Evolutionary conservation across 768 basidiomycete genomes (phyloP), one percentile per base, ranked within the genome.

Genomic region (Mycena belliarum): DNA sequence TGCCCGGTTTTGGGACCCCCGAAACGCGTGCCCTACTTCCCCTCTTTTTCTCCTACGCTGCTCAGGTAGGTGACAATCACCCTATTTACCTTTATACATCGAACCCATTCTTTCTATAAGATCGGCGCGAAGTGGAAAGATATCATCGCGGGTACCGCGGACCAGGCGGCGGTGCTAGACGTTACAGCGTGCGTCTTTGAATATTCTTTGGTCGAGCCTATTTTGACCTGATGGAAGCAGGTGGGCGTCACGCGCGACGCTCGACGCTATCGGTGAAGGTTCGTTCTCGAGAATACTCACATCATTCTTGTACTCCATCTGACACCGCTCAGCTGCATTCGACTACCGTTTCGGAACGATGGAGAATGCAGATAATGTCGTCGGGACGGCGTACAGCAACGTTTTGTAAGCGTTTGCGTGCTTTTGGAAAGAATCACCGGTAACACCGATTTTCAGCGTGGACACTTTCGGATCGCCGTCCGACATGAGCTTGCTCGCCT

Each of bases 211-310:
- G 40, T 51, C 6, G 44, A 35, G 25, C 10, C 41, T 59, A 41
- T 57, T 59, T 35, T 49, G 40, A 50, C 26, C 37, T 59, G 16
- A 55, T 37, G 16, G 40, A 28, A 21, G 50, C 46, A 63, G 59
- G 15, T 78, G 76, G 76, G 56, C 67, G n/a, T 77, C 80, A 25
- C 76, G 77, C 5, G 77, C 77, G 3, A 76, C 80, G 8, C 60
- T 83, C 51, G 82, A 82, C 68, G 76, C 79, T 15, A 78, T 83
- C 52, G 82, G 80, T 9, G 72, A 76, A 66, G 79, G 82, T 79
- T 67, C 9, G 16, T 5, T 5, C 20, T 44, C 7, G 14, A 37
- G 29, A 49, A 16, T 25, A 16, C 25, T 23, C 7, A 2, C 9
- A 1, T 23, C 23, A 12, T 37, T 16, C 2, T 45, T 18, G 3